Evolutionary conservation across 208 protist species (phyloP), one percentile per base, ranked within the genome.

Genomic region (Acanthamoeba healyi): DNA sequence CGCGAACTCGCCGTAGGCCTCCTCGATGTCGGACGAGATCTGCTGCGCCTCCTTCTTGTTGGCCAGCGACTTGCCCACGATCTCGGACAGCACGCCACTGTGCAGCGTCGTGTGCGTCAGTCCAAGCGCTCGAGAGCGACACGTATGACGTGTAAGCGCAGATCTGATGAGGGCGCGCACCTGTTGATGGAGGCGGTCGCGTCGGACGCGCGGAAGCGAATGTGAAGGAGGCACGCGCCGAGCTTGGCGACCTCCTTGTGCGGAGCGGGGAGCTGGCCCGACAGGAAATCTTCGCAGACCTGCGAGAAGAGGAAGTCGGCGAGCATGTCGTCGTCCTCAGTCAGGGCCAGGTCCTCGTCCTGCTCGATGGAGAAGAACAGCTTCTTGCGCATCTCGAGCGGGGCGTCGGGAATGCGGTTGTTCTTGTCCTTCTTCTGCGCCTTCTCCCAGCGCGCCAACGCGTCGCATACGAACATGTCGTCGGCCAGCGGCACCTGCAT

Each of bases 251-350:
- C 19, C 1, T 51, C 36, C 32, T 61, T 42, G 51, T 51, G n/a
- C 14, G 44, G 12, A 4, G 51, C 51, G 24, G 79, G 79, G 26
- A 88, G 51, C 79, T 88, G 79, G 17, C 79, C 79, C n/a, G 79
- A 51, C 10, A 88, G 34, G 34, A 88, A 88, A 46, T 88, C 79
- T 32, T 88, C 79, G 32, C 42, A 54, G 32, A 88, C 51, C 44
- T 88, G 79, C 42, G 79, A 54, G 79, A 88, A 88, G 14, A 88
- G 79, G 79, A 88, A 88, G n/a, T 88, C 79, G 51, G 70, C 70
- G 70, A 54, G 32, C 79, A 61, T 36, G 79, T 88, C 51, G 44
- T 88, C 51, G 26, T 88, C 79, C 79, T 88, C 51, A 1, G 51
- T 42, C 0, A 88, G 29, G 22, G 32, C 42, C n/a, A 65, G 46